These are phyloP conservation scores for Cryptococcus sp. DNA, from an alignment of 1,284 basidiomycete genomes.

Conservation along the genomic window DNA sequence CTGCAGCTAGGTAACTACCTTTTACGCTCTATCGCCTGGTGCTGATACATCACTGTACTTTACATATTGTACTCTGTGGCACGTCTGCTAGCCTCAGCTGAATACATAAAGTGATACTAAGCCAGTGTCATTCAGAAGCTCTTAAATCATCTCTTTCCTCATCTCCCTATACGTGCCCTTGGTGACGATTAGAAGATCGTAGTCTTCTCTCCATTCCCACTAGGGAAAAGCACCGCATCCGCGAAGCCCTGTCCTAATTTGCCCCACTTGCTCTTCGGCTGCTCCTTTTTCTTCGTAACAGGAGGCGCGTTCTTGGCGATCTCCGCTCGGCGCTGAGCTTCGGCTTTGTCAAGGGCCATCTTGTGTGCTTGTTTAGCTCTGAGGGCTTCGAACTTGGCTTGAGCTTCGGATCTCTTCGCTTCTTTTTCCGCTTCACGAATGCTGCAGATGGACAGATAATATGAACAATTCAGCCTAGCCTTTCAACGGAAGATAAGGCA, in stretches of 20 bases:
- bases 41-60: not conserved
- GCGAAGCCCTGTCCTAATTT: slow-evolving; percentile 34
- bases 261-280: slow-evolving; percentile 22
- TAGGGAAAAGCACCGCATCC: slow-evolving; percentile 35
- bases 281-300: not conserved
- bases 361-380: slow-evolving; percentile 39
- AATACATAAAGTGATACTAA: no score
- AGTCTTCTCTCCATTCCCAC: slow-evolving; percentile 16
- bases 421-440: slow-evolving; percentile 31
- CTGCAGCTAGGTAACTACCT: no score
- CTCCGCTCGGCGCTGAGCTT: slow-evolving; percentile 31
- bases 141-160: no score
- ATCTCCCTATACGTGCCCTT: no score
- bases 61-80: no score
- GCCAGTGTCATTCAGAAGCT: no score
- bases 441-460: slow-evolving; percentile 9
- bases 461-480: not conserved
- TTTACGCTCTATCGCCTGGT: not conserved
- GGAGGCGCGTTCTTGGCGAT: slow-evolving; percentile 10
- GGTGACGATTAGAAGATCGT: no score
- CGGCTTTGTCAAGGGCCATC: slow-evolving; percentile 29
- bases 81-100: no score
- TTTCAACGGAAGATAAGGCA: not conserved
- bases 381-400: slow-evolving; percentile 41
- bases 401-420: slow-evolving; percentile 31